phyloP scores from a whole-genome alignment of 768 basidiomycete species.

The Sporobolomyces phaffii region DNA sequence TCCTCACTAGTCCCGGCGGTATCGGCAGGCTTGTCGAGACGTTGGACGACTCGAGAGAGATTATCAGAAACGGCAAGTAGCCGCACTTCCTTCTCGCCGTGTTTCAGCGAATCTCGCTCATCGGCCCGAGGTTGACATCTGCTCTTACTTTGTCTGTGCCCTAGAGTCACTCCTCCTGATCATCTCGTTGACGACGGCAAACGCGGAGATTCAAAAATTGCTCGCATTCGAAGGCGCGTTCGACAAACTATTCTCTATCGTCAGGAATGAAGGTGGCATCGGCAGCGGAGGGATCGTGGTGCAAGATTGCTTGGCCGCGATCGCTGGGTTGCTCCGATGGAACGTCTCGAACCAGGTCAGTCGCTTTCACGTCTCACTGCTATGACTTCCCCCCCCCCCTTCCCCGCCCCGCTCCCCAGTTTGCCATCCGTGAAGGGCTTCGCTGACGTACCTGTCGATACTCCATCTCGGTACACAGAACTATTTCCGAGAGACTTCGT shows the following conservation, averaged over 20 bases:
- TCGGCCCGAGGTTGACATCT: neutral
- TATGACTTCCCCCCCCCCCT: too few species aligned
- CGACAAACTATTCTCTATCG: conserved; percentile 84
- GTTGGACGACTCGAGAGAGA: conserved; percentile 78
- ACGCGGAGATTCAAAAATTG: conserved; percentile 86
- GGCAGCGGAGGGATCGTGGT: conserved; percentile 76
- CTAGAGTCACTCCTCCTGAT: conserved; percentile 77
- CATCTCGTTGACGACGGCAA: conserved; percentile 73
- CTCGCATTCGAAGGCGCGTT: conserved; percentile 95
- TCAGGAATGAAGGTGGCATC: conserved; percentile 79
- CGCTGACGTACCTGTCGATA: too few species aligned
- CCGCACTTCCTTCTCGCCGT: conserved; percentile 2
- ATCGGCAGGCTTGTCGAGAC: conserved; percentile 59
- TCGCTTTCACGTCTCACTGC: too few species aligned
- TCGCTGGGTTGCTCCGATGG: conserved; percentile 79
- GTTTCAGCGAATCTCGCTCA: too few species aligned
- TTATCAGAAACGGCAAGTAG: conserved; percentile 73
- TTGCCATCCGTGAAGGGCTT: too few species aligned
- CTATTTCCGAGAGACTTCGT: conserved; percentile 82
- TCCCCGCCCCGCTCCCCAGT: too few species aligned
- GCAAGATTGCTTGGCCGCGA: conserved; percentile 75
- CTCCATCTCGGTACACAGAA: too few species aligned
- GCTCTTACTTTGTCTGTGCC: rapidly evolving
- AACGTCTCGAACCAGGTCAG: conserved; percentile 89
- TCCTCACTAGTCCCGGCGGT: conserved; percentile 74